These are phyloP conservation scores for Sphaerobolus stellatus DNA, from an alignment of 1,284 basidiomycete species.

Conservation along the genomic window DNA sequence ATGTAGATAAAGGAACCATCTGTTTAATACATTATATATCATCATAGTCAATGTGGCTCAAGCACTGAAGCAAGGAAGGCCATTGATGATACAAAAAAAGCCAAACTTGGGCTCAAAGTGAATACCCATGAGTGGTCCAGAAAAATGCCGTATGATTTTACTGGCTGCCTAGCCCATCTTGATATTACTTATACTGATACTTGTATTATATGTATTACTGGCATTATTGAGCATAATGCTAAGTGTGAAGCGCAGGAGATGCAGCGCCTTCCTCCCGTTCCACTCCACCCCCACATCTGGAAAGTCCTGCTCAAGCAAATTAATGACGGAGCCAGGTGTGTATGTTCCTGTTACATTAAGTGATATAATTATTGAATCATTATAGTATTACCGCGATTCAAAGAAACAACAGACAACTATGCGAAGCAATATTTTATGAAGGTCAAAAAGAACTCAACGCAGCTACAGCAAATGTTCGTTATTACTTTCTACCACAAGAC, in stretches of 20 bases:
- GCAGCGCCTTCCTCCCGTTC: conserved; percentile 24
- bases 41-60: not conserved
- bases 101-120: not conserved
- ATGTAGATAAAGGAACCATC: not conserved
- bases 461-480: conserved; percentile 9
- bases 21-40: not conserved
- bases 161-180: conserved; percentile 33
- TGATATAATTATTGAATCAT: not conserved
- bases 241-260: conserved; percentile 21
- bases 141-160: not conserved
- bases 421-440: conserved; percentile 10
- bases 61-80: not conserved
- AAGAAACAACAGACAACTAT: conserved; percentile 13
- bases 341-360: not conserved
- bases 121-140: not conserved
- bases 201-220: conserved; percentile 17
- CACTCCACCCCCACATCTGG: conserved; percentile 32
- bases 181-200: conserved; percentile 25
- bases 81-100: not conserved
- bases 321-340: conserved; percentile 22
- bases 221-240: conserved; percentile 26
- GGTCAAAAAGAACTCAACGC: conserved; percentile 15
- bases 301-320: conserved; percentile 29
- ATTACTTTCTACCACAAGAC: conserved; percentile 20
- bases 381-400: conserved; percentile 18